Evolutionary conservation across 352 stramenopile species (phyloP).

Genomic region (Aphanomyces invadans): DNA sequence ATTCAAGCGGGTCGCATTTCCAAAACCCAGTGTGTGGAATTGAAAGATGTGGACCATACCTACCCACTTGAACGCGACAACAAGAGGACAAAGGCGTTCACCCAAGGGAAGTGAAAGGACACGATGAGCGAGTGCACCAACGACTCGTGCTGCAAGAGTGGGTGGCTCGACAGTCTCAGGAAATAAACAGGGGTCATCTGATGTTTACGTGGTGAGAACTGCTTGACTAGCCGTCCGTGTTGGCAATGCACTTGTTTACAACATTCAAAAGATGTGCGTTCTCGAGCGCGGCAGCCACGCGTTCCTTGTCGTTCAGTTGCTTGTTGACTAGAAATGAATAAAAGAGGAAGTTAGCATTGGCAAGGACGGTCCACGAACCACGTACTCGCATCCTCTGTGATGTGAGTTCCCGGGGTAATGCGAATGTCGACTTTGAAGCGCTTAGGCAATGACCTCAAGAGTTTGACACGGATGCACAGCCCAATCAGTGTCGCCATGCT

Average conservation of each 20-base stretch:
- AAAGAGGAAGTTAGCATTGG: neutral
- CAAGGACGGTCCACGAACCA: no score
- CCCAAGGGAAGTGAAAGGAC: no score
- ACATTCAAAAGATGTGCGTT: conserved; percentile 94
- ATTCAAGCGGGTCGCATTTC: no score
- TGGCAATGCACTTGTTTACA: conserved; percentile 94
- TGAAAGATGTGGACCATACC: no score
- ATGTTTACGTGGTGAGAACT: no score
- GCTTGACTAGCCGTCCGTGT: conserved; percentile 78
- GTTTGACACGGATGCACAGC: conserved; percentile 93
- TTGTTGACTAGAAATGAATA: conserved; percentile 85
- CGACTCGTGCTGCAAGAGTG: no score
- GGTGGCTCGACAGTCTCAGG: no score
- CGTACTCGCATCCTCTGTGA: conserved; percentile 79
- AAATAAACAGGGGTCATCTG: no score
- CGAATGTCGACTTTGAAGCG: conserved; percentile 92
- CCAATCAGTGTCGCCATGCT: conserved; percentile 97
- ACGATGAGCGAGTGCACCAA: no score
- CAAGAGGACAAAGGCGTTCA: no score
- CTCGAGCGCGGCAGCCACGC: conserved; percentile 92
- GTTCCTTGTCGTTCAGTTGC: conserved; percentile 96
- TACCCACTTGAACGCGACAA: no score
- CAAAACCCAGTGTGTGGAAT: no score
- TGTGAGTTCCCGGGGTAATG: conserved; percentile 92
- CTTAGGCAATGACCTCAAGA: conserved; percentile 87